A percentile compares a stretch with the other conserved stretches of the same genome.
Conservation (phyloP, 805 yeast genomes). For the Aciculoconidium aculeatum region DNA sequence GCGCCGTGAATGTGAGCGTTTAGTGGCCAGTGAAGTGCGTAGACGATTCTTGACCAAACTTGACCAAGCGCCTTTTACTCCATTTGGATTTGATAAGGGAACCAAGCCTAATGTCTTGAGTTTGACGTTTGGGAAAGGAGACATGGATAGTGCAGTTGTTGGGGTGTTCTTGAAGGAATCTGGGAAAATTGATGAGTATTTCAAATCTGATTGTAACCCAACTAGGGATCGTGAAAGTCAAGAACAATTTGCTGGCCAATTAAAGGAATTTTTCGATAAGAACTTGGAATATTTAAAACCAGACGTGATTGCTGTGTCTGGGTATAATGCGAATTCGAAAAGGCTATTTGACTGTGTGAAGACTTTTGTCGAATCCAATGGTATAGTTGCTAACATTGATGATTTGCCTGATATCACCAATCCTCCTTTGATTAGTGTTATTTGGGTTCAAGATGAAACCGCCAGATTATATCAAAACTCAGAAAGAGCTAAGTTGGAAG, state of each 20-base stretch:
- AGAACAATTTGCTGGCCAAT: slow-evolving; percentile 54
- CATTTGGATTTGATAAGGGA: slow-evolving; percentile 70
- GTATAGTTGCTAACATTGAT: slow-evolving; percentile 47
- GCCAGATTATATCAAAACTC: slow-evolving; percentile 86
- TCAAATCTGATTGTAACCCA: slow-evolving; percentile 73
- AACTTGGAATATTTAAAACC: slow-evolving; percentile 52
- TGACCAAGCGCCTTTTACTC: slow-evolving; percentile 92
- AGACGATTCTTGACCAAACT: slow-evolving; percentile 61
- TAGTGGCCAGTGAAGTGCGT: slow-evolving; percentile 66
- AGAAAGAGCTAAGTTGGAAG: slow-evolving; percentile 66
- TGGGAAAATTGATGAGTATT: slow-evolving; percentile 70
- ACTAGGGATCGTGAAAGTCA: slow-evolving; percentile 40
- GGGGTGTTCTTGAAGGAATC: slow-evolving; percentile 74
- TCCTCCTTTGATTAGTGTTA: slow-evolving; percentile 56
- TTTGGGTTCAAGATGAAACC: slow-evolving; percentile 90
- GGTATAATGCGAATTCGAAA: slow-evolving; percentile 71
- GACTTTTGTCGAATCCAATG: slow-evolving; percentile 52
- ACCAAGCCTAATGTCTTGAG: slow-evolving; percentile 82
- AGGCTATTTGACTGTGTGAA: slow-evolving; percentile 51
- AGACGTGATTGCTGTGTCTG: slow-evolving; percentile 86
- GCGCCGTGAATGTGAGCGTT: slow-evolving; percentile 67
- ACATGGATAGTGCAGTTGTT: slow-evolving; percentile 76
- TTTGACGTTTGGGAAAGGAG: slow-evolving; percentile 82
- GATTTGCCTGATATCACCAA: slow-evolving; percentile 32
- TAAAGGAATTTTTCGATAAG: slow-evolving; percentile 57